phyloP scores from a whole-genome alignment of 2,329 filamentous ascomycete species.

The Anisogramma anomala region DNA sequence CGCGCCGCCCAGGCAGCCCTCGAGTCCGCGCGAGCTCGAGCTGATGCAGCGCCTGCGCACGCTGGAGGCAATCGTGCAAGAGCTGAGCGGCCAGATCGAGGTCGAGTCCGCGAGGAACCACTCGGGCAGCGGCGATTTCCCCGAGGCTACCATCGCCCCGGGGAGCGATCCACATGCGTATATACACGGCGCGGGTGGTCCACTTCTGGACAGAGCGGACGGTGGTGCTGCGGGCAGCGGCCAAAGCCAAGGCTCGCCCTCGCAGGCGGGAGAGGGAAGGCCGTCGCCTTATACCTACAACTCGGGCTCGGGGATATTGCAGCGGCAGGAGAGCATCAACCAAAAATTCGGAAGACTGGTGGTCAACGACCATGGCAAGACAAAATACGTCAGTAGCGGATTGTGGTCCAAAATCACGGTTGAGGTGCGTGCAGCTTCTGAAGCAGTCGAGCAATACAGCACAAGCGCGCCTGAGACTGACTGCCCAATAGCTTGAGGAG shows the following conservation, averaged over 20 bases:
- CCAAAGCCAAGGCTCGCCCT: conserved; percentile 16
- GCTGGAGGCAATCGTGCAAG: conserved; percentile 65
- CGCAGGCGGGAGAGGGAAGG: conserved; percentile 12
- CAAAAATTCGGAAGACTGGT: conserved; percentile 57
- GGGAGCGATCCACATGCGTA: conserved; percentile 18
- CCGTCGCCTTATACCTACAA: conserved; percentile 13
- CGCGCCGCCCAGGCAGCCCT: conserved; percentile 44
- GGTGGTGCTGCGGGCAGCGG: conserved; percentile 15
- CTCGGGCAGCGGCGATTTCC: conserved; percentile 26
- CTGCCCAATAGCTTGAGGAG: conserved; percentile 27
- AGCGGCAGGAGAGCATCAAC: conserved; percentile 26
- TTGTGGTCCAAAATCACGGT: conserved; percentile 69
- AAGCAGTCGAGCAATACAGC: not conserved
- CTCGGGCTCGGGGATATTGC: conserved; percentile 13
- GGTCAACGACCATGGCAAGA: conserved; percentile 55
- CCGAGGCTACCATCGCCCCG: conserved; percentile 21
- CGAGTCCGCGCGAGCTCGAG: conserved; percentile 54
- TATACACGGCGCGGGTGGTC: conserved; percentile 7
- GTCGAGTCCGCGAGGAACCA: conserved; percentile 34
- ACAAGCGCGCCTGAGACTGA: conserved; percentile 5
- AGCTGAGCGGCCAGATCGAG: conserved; percentile 53
- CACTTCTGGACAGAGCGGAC: conserved; percentile 16
- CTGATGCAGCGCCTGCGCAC: conserved; percentile 60
- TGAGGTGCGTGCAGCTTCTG: conserved; percentile 39
- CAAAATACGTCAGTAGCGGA: conserved; percentile 62